Evolutionary conservation across 345 rosid species (phyloP).

Genomic region (Populus simonii): DNA sequence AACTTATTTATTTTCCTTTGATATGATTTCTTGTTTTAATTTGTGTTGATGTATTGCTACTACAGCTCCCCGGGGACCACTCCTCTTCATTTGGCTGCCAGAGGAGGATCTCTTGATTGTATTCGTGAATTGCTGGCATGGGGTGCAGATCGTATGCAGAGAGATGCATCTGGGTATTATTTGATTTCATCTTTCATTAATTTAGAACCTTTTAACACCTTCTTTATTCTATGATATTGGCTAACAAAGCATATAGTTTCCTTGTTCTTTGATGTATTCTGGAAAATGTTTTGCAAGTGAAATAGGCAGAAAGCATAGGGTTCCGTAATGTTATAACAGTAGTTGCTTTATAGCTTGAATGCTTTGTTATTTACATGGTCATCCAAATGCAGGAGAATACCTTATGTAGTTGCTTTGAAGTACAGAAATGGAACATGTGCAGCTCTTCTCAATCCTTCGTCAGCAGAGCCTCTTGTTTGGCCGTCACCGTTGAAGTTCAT

Average conservation of each 20-base stretch:
- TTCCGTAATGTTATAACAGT: not conserved
- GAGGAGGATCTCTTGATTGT: conserved; percentile 96
- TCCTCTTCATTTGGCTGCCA: conserved; percentile 98
- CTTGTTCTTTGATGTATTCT: not conserved
- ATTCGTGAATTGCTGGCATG: conserved; percentile 84
- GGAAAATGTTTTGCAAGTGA: not conserved
- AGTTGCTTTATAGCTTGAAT: not conserved
- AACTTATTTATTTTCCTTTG: no score
- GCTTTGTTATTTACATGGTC: not conserved
- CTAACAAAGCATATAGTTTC: not conserved
- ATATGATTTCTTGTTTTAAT: not conserved
- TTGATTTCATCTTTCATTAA: not conserved
- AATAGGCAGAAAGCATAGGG: not conserved
- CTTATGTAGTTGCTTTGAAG: conserved; percentile 72
- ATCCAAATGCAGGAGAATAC: conserved; percentile 68
- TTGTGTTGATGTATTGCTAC: conserved; percentile 22
- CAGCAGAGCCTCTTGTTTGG: conserved; percentile 98
- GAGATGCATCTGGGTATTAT: conserved; percentile 87
- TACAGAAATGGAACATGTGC: conserved; percentile 84
- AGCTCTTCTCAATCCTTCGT: conserved; percentile 79
- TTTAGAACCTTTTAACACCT: not conserved
- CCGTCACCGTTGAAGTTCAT: conserved; percentile 96
- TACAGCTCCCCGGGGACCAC: conserved; percentile 84
- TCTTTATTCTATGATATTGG: not conserved
- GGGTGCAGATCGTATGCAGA: conserved; percentile 95